phyloP scores from a whole-genome alignment of 108 stramenopile genomes.

The Cyclotella sp. region DNA sequence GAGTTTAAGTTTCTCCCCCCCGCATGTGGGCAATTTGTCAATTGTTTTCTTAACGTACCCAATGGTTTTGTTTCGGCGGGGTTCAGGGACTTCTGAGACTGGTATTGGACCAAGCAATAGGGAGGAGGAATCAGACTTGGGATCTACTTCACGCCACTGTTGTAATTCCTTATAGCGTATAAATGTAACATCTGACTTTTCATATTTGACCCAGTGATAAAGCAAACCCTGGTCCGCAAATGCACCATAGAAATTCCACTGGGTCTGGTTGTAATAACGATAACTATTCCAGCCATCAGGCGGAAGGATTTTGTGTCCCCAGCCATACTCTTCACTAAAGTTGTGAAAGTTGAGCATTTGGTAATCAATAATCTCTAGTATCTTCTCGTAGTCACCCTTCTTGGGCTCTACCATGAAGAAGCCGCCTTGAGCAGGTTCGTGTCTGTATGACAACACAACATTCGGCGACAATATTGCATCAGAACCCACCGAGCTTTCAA shows the following conservation, averaged over 20 bases:
- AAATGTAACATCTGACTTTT: constrained; percentile 49
- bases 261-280: neutral
- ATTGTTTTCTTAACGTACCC: neutral
- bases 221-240: constrained; percentile 67
- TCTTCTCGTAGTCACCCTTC: constrained; percentile 28
- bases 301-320: constrained; percentile 37
- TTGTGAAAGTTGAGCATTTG: neutral
- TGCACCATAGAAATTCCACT: constrained; percentile 57
- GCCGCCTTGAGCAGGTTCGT: constrained; percentile 53
- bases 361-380: constrained; percentile 24
- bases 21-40: neutral
- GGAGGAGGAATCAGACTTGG: neutral
- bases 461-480: constrained; percentile 46
- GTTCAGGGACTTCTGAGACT: constrained; percentile 1
- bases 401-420: constrained; percentile 65
- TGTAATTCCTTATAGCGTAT: neutral
- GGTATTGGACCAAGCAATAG: neutral
- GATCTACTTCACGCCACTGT: constrained; percentile 1
- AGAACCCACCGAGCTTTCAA: constrained; percentile 49
- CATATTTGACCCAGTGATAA: constrained; percentile 54
- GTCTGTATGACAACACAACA: constrained; percentile 43
- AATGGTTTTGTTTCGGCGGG: neutral
- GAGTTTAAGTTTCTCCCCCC: neutral
- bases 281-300: constrained; percentile 25
- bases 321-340: constrained; percentile 36